Evolutionary conservation across 176 grass and related monocot genomes (phyloP).

Genomic region (Carex parvula): DNA sequence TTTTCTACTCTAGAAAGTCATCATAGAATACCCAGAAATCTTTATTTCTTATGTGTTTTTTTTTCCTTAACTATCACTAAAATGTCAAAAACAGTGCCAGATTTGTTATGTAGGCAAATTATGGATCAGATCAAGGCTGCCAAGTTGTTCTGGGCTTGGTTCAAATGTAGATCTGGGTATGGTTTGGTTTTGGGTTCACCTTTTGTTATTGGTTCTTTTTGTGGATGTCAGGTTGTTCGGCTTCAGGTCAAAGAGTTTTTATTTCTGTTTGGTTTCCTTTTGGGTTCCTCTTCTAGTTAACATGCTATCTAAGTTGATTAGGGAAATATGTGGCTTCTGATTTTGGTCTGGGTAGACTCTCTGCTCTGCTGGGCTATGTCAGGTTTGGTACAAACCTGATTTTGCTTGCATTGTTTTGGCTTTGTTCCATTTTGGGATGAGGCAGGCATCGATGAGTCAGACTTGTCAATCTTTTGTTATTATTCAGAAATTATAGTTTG

Average conservation of each 20-base stretch:
- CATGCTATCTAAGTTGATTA: background rate
- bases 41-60: background rate
- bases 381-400: background rate
- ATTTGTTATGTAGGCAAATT: constrained; percentile 13
- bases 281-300: background rate
- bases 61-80: background rate
- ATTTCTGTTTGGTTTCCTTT: background rate
- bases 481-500: background rate
- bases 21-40: background rate
- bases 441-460: background rate
- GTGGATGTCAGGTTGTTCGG: background rate
- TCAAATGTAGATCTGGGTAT: background rate
- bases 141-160: background rate
- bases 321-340: background rate
- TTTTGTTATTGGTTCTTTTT: background rate
- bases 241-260: background rate
- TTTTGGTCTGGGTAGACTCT: background rate
- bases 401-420: background rate
- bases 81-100: background rate
- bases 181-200: background rate
- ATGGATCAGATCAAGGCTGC: background rate
- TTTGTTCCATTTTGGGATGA: background rate
- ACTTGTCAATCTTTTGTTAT: background rate
- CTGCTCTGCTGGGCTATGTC: background rate
- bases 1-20: background rate